Evolutionary conservation across 768 basidiomycete genomes (phyloP).

Genomic region (Paxillus ammoniavirescens): DNA sequence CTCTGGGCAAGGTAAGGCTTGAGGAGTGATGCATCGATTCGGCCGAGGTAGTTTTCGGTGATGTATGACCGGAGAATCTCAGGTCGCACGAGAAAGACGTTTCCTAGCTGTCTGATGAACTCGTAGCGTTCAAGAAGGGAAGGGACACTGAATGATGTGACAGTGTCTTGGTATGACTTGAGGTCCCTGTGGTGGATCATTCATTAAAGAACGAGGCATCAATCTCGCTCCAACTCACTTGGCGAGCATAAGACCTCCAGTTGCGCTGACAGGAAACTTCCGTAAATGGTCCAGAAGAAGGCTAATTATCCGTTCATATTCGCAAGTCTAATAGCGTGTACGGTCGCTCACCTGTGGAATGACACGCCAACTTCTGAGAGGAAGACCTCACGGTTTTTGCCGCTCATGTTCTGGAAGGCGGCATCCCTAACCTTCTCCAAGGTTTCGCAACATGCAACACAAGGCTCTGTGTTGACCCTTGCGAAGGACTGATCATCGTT

Average conservation of each 20-base stretch:
- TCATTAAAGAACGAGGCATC: not conserved
- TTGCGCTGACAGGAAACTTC: constrained; percentile 95
- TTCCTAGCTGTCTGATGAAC: constrained; percentile 95
- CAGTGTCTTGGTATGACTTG: constrained; percentile 91
- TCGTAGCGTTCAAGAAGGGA: constrained; percentile 93
- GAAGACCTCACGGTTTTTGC: constrained; percentile 91
- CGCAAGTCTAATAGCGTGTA: not conserved
- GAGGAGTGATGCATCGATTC: constrained; percentile 83
- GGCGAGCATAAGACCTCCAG: constrained; percentile 96
- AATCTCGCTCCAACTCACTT: constrained; percentile 62
- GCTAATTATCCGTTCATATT: constrained; percentile 39
- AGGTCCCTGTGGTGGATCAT: constrained; percentile 64
- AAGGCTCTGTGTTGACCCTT: constrained; percentile 92
- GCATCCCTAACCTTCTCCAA: constrained; percentile 80
- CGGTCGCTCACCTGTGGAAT: constrained; percentile 72
- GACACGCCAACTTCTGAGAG: constrained; percentile 91
- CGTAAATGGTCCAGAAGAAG: constrained; percentile 91
- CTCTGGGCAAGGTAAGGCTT: constrained; percentile 90
- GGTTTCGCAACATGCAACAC: constrained; percentile 78
- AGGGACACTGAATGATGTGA: constrained; percentile 79
- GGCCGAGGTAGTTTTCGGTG: constrained; percentile 88
- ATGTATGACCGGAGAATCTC: constrained; percentile 96
- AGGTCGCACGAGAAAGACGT: constrained; percentile 94
- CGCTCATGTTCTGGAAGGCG: constrained; percentile 74
- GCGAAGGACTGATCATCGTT: constrained; percentile 97